Evolutionary conservation across 257 asterid genomes (phyloP).

Genomic region (Galeopsis tetrahit): DNA sequence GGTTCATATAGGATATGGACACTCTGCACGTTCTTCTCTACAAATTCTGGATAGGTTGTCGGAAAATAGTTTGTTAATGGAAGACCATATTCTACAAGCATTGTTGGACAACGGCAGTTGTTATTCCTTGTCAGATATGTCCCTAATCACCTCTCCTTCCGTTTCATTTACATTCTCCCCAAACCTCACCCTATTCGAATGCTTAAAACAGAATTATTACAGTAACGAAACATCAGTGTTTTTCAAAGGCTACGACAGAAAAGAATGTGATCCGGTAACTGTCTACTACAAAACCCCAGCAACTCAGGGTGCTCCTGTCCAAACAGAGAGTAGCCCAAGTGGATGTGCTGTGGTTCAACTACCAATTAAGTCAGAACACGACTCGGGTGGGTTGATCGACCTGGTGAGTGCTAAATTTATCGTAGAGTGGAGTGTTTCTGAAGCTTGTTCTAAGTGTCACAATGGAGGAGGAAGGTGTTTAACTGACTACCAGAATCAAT

Average conservation of each 20-base stretch:
- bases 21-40: neutral
- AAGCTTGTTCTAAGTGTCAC: slow-evolving; percentile 37
- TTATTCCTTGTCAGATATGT: neutral
- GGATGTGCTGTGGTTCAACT: slow-evolving; percentile 27
- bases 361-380: slow-evolving; percentile 29
- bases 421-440: slow-evolving; percentile 44
- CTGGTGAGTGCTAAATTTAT: slow-evolving; percentile 30
- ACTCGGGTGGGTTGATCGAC: slow-evolving; percentile 5
- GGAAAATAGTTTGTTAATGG: neutral
- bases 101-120: slow-evolving; percentile 23
- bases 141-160: slow-evolving; percentile 19
- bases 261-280: neutral
- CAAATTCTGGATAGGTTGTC: neutral
- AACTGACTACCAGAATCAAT: neutral
- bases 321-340: neutral
- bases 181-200: slow-evolving; percentile 38
- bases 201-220: neutral
- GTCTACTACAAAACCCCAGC: slow-evolving; percentile 14
- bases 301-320: no score
- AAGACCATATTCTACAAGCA: neutral
- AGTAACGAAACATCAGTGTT: no score
- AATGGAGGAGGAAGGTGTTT: slow-evolving; percentile 42
- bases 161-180: slow-evolving; percentile 34
- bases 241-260: neutral
- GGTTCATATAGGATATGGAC: slow-evolving; percentile 21